A percentile compares a stretch with the other conserved stretches of the same genome.
phyloP scores from a whole-genome alignment of 257 asterid species.

The Salvia rosmarinus region DNA sequence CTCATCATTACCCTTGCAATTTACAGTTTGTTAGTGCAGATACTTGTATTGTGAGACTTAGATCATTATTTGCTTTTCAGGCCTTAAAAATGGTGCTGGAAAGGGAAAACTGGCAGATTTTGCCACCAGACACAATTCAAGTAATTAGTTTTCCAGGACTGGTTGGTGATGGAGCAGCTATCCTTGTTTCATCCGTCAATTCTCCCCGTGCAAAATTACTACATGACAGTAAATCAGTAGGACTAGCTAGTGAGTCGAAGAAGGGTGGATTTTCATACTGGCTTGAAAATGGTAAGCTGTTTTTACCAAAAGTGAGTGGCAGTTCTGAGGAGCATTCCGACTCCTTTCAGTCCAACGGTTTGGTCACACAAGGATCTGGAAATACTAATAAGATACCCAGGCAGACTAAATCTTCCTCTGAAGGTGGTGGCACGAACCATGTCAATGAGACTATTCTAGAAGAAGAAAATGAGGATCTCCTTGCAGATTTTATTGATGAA shows the following conservation, averaged over 20 bases:
- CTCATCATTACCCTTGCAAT: too few species aligned
- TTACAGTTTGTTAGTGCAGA: too few species aligned
- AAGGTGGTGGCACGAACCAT: conserved; percentile 49
- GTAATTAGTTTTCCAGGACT: conserved; percentile 92
- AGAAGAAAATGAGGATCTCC: conserved; percentile 99
- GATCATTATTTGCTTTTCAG: conserved; percentile 53
- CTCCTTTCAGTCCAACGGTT: conserved; percentile 55
- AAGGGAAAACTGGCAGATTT: conserved; percentile 90
- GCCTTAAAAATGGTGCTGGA: conserved; percentile 98
- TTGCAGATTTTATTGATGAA: conserved; percentile 98
- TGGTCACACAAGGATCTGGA: conserved; percentile 54
- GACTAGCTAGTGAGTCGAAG: conserved; percentile 57
- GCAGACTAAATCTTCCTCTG: conserved; percentile 41
- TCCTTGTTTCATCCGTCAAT: conserved; percentile 67
- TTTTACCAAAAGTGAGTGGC: conserved; percentile 58
- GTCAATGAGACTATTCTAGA: conserved; percentile 73
- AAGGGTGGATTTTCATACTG: conserved; percentile 80
- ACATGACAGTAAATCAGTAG: conserved; percentile 54
- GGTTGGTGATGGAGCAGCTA: conserved; percentile 99
- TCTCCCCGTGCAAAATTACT: conserved; percentile 57
- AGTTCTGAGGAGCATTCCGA: conserved; percentile 57
- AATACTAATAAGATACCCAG: conserved; percentile 39
- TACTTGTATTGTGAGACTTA: conserved; percentile 33
- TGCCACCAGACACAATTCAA: conserved; percentile 87
- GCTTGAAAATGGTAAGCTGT: conserved; percentile 80